Evolutionary conservation across 257 asterid genomes (phyloP).

Genomic region (Verbascum thapsus): DNA sequence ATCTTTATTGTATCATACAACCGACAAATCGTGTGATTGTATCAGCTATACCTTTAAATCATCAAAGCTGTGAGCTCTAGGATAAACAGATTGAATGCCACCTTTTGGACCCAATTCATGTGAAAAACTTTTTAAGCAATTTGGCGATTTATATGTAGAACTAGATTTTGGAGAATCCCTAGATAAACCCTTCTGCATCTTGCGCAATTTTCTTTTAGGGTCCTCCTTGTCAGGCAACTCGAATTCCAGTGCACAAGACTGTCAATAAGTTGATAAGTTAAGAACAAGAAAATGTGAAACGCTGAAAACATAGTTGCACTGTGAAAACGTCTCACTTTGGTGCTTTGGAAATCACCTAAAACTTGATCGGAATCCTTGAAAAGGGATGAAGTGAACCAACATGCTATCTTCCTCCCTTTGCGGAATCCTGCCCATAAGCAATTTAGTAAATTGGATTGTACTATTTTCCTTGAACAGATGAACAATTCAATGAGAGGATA

Average conservation of each 20-base stretch:
- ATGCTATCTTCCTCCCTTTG: slow-evolving; percentile 75
- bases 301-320: slow-evolving; percentile 28
- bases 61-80: slow-evolving; percentile 79
- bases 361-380: slow-evolving; percentile 62
- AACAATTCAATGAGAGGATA: slow-evolving; percentile 25
- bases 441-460: slow-evolving; percentile 25
- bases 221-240: slow-evolving; percentile 48
- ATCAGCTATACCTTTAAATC: slow-evolving; percentile 71
- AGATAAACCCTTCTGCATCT: slow-evolving; percentile 45
- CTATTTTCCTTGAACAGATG: slow-evolving; percentile 18
- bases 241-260: slow-evolving; percentile 50
- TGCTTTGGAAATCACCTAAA: slow-evolving; percentile 41
- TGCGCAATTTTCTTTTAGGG: slow-evolving; percentile 46
- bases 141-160: slow-evolving; percentile 47
- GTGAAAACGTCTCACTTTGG: slow-evolving; percentile 43
- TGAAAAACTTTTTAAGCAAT: slow-evolving; percentile 81
- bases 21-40: slow-evolving; percentile 26
- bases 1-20: slow-evolving; percentile 6
- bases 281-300: slow-evolving; percentile 18
- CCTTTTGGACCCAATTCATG: slow-evolving; percentile 90
- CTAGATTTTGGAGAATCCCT: slow-evolving; percentile 47
- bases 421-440: slow-evolving; percentile 55
- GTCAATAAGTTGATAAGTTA: slow-evolving; percentile 39
- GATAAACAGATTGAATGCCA: slow-evolving; percentile 62
- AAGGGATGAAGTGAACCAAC: slow-evolving; percentile 76